Percentiles rank a stretch among this genome's conserved stretches.
phyloP scores from a whole-genome alignment of 148 eudicot species.

The Heliamphora exappendiculata region DNA sequence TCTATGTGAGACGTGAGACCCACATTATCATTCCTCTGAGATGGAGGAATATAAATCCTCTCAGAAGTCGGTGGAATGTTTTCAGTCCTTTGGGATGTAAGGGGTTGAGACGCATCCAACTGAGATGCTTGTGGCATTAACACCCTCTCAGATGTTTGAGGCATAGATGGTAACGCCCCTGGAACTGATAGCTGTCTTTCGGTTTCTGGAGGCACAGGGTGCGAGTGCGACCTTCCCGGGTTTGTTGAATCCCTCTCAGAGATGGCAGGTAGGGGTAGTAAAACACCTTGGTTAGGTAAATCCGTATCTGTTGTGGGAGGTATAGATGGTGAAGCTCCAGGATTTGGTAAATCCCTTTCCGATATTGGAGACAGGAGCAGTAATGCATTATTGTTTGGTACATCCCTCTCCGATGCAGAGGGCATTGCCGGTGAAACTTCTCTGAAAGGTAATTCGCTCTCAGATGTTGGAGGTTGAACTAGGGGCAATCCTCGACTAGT shows the following conservation, averaged over 20 bases:
- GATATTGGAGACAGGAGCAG: not conserved
- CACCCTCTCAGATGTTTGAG: slow-evolving; percentile 9
- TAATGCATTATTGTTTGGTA: not conserved
- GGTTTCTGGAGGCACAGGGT: not conserved
- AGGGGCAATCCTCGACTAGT: slow-evolving; percentile 12
- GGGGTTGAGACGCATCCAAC: not conserved
- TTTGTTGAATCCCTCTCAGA: slow-evolving; percentile 8
- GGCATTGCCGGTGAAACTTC: slow-evolving; percentile 26
- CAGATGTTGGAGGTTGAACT: slow-evolving; percentile 19
- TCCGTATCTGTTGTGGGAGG: too few species aligned
- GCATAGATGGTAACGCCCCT: not conserved
- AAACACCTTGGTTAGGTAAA: too few species aligned
- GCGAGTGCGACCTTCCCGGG: slow-evolving; percentile 5
- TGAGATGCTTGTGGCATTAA: slow-evolving; percentile 13
- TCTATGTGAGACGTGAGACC: not conserved
- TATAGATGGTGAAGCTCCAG: not conserved
- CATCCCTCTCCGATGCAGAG: slow-evolving; percentile 11
- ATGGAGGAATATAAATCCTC: slow-evolving; percentile 10
- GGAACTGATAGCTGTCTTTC: not conserved
- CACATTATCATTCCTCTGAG: slow-evolving; percentile 4
- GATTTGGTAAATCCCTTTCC: slow-evolving; percentile 13
- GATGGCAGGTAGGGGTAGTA: too few species aligned
- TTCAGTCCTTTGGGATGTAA: slow-evolving; percentile 2
- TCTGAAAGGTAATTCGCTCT: slow-evolving; percentile 14
- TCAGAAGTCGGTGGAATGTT: not conserved